Percentiles rank a stretch among this genome's conserved stretches.
phyloP scores from a whole-genome alignment of 1,284 basidiomycete species.

The Abortiporus biennis region DNA sequence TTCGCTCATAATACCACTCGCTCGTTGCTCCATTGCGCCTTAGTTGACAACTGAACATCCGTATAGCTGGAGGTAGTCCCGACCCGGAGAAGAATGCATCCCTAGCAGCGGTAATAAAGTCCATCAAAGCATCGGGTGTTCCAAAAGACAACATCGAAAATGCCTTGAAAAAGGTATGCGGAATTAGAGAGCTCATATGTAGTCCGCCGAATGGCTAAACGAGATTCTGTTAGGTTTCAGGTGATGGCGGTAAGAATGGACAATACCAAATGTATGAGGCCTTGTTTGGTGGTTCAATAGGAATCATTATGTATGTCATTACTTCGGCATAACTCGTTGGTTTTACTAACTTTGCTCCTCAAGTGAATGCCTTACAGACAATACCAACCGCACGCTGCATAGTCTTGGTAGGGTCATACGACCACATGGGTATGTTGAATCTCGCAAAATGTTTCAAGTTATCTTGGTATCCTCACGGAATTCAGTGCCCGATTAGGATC shows the following conservation, averaged over 20 bases:
- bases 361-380: slow-evolving; percentile 78
- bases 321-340: background rate
- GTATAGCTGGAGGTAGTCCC: slow-evolving; percentile 53
- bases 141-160: slow-evolving; percentile 77
- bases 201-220: background rate
- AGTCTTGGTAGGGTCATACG: slow-evolving; percentile 58
- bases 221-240: slow-evolving; percentile 36
- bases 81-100: slow-evolving; percentile 62
- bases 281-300: slow-evolving; percentile 62
- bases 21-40: background rate
- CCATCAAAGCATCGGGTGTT: slow-evolving; percentile 60
- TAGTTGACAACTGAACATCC: no score
- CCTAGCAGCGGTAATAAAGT: slow-evolving; percentile 55
- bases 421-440: slow-evolving; percentile 44
- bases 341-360: slow-evolving; percentile 1
- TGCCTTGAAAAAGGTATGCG: slow-evolving; percentile 57
- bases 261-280: slow-evolving; percentile 66
- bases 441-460: background rate
- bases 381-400: slow-evolving; percentile 63
- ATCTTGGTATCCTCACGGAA: background rate
- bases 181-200: background rate
- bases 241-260: slow-evolving; percentile 44
- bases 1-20: slow-evolving; percentile 22
- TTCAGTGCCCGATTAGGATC: slow-evolving; percentile 64
- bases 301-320: slow-evolving; percentile 67